These are phyloP conservation scores for Thermothielavioides terrestris DNA, from an alignment of 495 filamentous ascomycete genomes.

Conservation along the genomic window DNA sequence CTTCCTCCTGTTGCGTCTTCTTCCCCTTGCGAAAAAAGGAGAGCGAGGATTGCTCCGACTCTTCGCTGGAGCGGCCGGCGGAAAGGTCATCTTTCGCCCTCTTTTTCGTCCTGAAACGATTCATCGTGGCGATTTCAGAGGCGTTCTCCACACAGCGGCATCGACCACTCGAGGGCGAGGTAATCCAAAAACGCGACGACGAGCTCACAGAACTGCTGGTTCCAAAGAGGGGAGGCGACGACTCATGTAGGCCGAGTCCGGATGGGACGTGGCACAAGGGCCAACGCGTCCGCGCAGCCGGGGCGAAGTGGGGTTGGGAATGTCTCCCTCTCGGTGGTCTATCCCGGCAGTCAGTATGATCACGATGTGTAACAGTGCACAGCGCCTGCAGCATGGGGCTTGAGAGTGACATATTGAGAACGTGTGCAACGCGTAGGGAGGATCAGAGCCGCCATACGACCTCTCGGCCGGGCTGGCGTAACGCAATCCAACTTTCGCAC, in stretches of 20 bases:
- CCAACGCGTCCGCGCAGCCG: background rate
- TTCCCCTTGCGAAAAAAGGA: conserved; percentile 48
- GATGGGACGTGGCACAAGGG: background rate
- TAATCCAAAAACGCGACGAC: too few species aligned
- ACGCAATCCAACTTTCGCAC: background rate
- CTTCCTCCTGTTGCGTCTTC: conserved; percentile 48
- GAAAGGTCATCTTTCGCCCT: conserved; percentile 54
- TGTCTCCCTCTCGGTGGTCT: background rate
- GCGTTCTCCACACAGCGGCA: background rate
- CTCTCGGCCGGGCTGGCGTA: conserved; percentile 9
- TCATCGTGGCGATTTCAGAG: conserved; percentile 43
- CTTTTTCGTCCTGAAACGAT: conserved; percentile 65
- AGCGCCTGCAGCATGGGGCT: background rate
- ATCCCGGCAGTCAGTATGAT: background rate
- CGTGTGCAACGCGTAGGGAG: background rate
- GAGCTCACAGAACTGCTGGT: background rate
- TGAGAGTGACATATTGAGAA: background rate
- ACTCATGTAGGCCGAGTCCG: background rate
- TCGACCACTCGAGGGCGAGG: background rate
- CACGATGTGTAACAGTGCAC: background rate
- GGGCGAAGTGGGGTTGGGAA: background rate
- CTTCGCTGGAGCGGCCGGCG: conserved; percentile 39
- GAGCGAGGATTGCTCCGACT: conserved; percentile 39
- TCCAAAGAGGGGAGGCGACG: background rate
- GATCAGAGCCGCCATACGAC: conserved; percentile 3